A percentile compares a stretch with the other conserved stretches of the same genome.
Conservation (phyloP, 768 basidiomycete genomes). For the Kwoniella dendrophila region DNA sequence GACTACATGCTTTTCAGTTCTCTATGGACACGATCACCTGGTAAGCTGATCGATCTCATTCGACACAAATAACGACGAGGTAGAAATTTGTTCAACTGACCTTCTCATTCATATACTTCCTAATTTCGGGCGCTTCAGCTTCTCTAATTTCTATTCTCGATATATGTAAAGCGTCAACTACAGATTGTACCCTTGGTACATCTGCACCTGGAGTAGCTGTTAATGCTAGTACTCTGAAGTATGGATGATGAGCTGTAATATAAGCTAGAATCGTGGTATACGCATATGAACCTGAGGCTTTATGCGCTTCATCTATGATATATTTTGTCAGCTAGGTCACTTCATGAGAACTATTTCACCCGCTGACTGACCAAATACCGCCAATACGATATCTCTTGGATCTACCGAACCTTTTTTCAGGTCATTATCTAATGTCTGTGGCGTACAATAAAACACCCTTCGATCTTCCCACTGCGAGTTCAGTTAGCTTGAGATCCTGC, state of each 20-base stretch:
- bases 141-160: slow-evolving; percentile 92
- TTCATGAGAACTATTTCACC: background rate
- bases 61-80: background rate
- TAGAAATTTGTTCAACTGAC: too few species aligned
- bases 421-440: slow-evolving; percentile 91
- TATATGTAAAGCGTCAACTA: slow-evolving; percentile 92
- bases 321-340: background rate
- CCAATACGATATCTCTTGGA: slow-evolving; percentile 73
- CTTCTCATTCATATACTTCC: slow-evolving; percentile 84
- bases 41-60: background rate
- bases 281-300: slow-evolving; percentile 88
- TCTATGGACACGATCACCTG: slow-evolving; percentile 57
- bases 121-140: slow-evolving; percentile 84
- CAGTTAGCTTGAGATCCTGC: slow-evolving; percentile 3
- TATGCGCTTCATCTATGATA: slow-evolving; percentile 86
- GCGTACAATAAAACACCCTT: slow-evolving; percentile 91
- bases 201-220: slow-evolving; percentile 92
- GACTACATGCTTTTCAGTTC: slow-evolving; percentile 76
- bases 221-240: slow-evolving; percentile 87
- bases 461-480: slow-evolving; percentile 46
- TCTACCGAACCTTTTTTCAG: slow-evolving; percentile 73
- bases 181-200: slow-evolving; percentile 80
- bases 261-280: slow-evolving; percentile 86
- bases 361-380: slow-evolving; percentile 75
- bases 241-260: slow-evolving; percentile 90